These are phyloP conservation scores for Fusarium sp. DNA, from an alignment of 2,329 filamentous ascomycete genomes.

Conservation along the genomic window DNA sequence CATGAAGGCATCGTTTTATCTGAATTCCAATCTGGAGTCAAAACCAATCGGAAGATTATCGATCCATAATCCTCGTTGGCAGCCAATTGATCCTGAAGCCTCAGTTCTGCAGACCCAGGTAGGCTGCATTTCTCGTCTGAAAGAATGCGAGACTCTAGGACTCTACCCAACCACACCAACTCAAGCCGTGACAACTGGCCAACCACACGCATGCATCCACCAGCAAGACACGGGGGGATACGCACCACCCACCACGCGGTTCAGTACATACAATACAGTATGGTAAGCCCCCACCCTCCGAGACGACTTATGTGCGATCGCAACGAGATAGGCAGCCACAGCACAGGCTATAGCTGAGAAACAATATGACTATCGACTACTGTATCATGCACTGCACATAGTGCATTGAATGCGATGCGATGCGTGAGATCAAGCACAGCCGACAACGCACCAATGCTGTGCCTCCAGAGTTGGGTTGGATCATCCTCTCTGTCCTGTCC, in stretches of 20 bases:
- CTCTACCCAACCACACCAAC: constrained; percentile 38
- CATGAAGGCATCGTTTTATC: constrained; percentile 21
- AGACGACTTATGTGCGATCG: constrained; percentile 32
- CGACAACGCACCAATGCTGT: constrained; percentile 30
- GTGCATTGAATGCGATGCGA: constrained; percentile 23
- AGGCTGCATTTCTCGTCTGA: too few species aligned
- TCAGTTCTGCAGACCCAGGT: constrained; percentile 3
- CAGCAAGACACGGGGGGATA: constrained; percentile 12
- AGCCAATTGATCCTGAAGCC: constrained; percentile 36
- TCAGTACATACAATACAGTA: too few species aligned
- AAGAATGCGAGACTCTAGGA: too few species aligned
- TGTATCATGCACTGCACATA: not conserved
- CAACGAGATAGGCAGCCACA: constrained; percentile 5
- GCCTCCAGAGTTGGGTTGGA: not conserved
- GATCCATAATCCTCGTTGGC: constrained; percentile 17
- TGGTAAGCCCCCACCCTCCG: constrained; percentile 29
- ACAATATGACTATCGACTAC: constrained; percentile 32
- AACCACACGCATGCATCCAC: constrained; percentile 35
- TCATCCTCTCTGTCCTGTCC: constrained; percentile 1
- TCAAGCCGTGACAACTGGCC: constrained; percentile 32
- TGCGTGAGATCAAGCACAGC: constrained; percentile 36
- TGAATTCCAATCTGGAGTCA: constrained; percentile 9
- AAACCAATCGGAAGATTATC: constrained; percentile 41
- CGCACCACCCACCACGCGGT: constrained; percentile 15
- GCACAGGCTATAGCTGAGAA: constrained; percentile 22